Evolutionary conservation across 2,329 filamentous ascomycete species (phyloP).

Genomic region (Alternaria arborescens): DNA sequence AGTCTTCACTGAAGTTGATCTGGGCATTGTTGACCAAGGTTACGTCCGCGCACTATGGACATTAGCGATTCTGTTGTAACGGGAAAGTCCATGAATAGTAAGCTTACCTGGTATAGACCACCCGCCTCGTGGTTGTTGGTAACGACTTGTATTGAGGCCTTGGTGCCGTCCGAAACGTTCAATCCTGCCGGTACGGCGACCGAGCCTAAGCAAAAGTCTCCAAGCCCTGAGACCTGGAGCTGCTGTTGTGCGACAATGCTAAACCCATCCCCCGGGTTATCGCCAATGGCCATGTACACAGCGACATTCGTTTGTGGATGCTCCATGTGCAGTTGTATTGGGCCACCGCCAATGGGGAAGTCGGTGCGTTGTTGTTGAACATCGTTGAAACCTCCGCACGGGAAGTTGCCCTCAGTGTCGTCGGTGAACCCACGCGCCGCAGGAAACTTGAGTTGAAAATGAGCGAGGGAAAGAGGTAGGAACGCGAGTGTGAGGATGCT

Average conservation of each 20-base stretch:
- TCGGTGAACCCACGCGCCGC: constrained; percentile 59
- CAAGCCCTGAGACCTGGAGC: constrained; percentile 67
- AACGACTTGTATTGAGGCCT: constrained; percentile 74
- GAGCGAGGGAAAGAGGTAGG: constrained; percentile 59
- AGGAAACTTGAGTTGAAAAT: constrained; percentile 66
- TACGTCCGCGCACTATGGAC: constrained; percentile 73
- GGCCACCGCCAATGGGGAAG: constrained; percentile 60
- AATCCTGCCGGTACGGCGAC: constrained; percentile 63
- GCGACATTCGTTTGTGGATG: constrained; percentile 63
- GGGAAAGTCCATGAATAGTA: background rate
- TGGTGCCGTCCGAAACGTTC: constrained; percentile 66
- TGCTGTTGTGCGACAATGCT: constrained; percentile 72
- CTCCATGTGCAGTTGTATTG: constrained; percentile 62
- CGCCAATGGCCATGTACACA: constrained; percentile 63
- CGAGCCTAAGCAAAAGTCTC: constrained; percentile 71
- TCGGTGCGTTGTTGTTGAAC: constrained; percentile 56
- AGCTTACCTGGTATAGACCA: constrained; percentile 70
- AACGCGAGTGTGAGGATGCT: constrained; percentile 52
- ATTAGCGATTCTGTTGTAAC: background rate
- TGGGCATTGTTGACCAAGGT: constrained; percentile 66
- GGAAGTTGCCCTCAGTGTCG: constrained; percentile 57
- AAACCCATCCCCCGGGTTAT: constrained; percentile 67
- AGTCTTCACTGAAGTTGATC: constrained; percentile 57
- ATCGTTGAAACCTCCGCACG: constrained; percentile 61
- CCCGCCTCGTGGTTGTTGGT: constrained; percentile 66